Evolutionary conservation across 2,329 filamentous ascomycete species (phyloP).

Genomic region (Zymoseptoria passerinii): DNA sequence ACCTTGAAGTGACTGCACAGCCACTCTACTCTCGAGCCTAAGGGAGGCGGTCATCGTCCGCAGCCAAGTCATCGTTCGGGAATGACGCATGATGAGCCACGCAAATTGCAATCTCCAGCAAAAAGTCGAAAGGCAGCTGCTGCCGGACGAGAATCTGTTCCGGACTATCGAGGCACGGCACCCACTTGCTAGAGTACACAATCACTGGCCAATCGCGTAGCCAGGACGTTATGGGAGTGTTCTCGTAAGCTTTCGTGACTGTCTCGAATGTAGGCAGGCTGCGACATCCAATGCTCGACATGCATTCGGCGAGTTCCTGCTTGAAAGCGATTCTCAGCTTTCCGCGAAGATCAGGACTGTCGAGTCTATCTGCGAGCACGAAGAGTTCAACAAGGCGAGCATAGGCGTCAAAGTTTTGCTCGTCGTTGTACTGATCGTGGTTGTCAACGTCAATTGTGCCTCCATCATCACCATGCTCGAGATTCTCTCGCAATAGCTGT

Average conservation of each 20-base stretch:
- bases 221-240: neutral
- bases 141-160: neutral
- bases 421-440: too few relatives aligned
- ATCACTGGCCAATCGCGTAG: neutral
- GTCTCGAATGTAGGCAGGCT: neutral
- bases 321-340: too few relatives aligned
- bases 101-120: neutral
- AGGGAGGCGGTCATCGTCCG: too few relatives aligned
- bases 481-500: too few relatives aligned
- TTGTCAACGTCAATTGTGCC: too few relatives aligned
- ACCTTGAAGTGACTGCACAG: too few relatives aligned
- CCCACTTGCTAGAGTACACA: neutral
- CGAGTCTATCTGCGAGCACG: constrained; percentile 6
- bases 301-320: neutral
- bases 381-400: neutral
- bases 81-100: neutral
- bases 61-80: too few relatives aligned
- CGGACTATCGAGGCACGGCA: neutral
- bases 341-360: neutral
- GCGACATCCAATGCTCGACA: too few relatives aligned
- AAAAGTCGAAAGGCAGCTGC: neutral
- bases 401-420: too few relatives aligned
- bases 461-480: too few relatives aligned
- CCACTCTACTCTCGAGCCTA: too few relatives aligned
- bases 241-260: neutral